Percentiles rank a stretch among this genome's conserved stretches.
These are phyloP conservation scores for Alternaria atra DNA, from an alignment of 2,329 filamentous ascomycete genomes.

Conservation along the genomic window DNA sequence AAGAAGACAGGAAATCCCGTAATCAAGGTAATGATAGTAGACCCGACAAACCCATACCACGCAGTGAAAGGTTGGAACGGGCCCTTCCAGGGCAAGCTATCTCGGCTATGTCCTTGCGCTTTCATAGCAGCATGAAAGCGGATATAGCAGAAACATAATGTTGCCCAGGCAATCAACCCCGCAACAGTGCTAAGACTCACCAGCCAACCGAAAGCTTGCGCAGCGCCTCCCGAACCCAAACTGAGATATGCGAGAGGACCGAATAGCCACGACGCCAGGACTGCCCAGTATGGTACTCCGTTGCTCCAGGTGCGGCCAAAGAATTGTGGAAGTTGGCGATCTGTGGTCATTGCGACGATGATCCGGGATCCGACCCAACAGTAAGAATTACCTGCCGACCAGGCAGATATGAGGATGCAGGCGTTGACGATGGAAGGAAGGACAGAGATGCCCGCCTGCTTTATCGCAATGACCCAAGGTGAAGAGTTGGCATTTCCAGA, in stretches of 20 bases:
- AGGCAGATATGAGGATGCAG: constrained; percentile 36
- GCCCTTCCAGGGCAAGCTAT: constrained; percentile 71
- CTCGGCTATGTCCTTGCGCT: constrained; percentile 67
- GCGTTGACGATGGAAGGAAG: constrained; percentile 40
- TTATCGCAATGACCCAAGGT: constrained; percentile 63
- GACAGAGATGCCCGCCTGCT: constrained; percentile 55
- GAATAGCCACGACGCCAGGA: constrained; percentile 65
- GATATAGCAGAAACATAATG: constrained; percentile 72
- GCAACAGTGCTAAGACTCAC: constrained; percentile 75
- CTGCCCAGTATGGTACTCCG: constrained; percentile 75
- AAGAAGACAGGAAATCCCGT: constrained; percentile 78
- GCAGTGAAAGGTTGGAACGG: constrained; percentile 74
- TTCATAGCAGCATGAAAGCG: constrained; percentile 73
- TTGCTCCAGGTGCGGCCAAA: constrained; percentile 58
- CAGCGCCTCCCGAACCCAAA: constrained; percentile 66
- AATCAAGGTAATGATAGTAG: constrained; percentile 75
- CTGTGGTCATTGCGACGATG: constrained; percentile 35
- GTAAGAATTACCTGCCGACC: constrained; percentile 38
- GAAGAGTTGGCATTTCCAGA: constrained; percentile 52
- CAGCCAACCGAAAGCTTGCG: constrained; percentile 63
- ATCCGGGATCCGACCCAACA: constrained; percentile 38
- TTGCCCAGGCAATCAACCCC: constrained; percentile 54
- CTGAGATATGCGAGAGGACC: constrained; percentile 72
- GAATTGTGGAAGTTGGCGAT: constrained; percentile 32
- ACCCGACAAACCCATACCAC: constrained; percentile 66